Evolutionary conservation across 202 grass and related monocot genomes (phyloP).

Genomic region (Setaria italica): DNA sequence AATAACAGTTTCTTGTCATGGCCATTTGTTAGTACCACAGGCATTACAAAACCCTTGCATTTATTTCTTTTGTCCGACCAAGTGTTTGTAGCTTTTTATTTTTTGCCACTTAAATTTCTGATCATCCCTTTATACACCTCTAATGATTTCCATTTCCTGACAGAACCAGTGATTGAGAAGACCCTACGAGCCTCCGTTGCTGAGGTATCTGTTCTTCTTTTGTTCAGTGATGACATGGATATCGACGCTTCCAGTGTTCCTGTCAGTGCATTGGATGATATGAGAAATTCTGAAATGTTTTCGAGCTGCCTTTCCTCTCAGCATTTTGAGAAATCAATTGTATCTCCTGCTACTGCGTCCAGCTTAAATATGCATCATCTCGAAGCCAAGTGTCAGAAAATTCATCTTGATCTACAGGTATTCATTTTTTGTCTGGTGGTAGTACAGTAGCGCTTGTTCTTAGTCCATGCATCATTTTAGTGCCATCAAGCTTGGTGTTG

Average conservation of each 20-base stretch:
- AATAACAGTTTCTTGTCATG: conserved; percentile 25
- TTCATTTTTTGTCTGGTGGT: conserved; percentile 13
- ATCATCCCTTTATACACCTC: conserved; percentile 38
- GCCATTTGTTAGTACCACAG: conserved; percentile 24
- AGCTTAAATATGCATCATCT: conserved; percentile 82
- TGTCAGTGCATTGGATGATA: conserved; percentile 39
- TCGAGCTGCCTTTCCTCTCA: conserved; percentile 72
- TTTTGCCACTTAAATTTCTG: conserved; percentile 7
- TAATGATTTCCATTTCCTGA: conserved; percentile 52
- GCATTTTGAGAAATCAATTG: conserved; percentile 63
- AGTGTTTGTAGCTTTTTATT: conserved; percentile 10
- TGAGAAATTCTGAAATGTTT: conserved; percentile 67
- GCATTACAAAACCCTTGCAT: conserved; percentile 9
- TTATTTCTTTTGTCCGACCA: conserved; percentile 31
- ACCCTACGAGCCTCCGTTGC: conserved; percentile 64
- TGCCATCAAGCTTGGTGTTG: conserved; percentile 41
- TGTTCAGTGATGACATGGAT: conserved; percentile 60
- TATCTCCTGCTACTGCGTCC: conserved; percentile 49
- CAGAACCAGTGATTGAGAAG: conserved; percentile 84
- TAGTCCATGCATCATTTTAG: conserved; percentile 27
- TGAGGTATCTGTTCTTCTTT: conserved; percentile 85
- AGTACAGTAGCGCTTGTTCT: background rate
- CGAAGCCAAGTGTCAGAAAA: conserved; percentile 72
- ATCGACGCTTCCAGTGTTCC: conserved; percentile 36
- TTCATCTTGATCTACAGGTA: conserved; percentile 84